These are phyloP conservation scores for Santalum album DNA, from an alignment of 164 flowering plant genomes.

Conservation along the genomic window DNA sequence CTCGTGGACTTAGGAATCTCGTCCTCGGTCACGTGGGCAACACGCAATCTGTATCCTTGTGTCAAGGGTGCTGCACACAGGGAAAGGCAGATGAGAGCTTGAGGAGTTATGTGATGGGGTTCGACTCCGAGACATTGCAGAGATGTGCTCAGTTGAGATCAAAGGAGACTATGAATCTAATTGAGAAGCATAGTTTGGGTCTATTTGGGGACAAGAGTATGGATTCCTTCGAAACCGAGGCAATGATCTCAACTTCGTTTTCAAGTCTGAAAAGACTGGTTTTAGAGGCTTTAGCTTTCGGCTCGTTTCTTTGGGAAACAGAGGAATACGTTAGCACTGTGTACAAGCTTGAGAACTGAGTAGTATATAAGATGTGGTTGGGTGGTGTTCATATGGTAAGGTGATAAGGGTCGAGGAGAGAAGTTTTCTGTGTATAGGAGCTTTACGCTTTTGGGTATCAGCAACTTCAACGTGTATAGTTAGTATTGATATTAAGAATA, in stretches of 20 bases:
- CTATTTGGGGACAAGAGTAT: constrained; percentile 48
- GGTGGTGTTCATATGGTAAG: background rate
- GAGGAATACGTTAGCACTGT: constrained; percentile 49
- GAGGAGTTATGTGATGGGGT: constrained; percentile 45
- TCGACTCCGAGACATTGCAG: constrained; percentile 52
- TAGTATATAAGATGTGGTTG: background rate
- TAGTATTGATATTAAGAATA: no score
- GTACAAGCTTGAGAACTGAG: constrained; percentile 45
- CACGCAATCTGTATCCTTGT: constrained; percentile 11
- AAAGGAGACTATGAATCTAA: constrained; percentile 48
- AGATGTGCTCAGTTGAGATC: constrained; percentile 61
- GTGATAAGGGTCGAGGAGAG: background rate
- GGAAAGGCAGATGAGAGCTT: constrained; percentile 21
- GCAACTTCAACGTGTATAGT: no score
- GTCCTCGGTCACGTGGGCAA: constrained; percentile 17
- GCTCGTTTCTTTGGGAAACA: constrained; percentile 75
- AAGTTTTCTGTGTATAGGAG: no score
- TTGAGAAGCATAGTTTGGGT: constrained; percentile 62
- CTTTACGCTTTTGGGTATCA: no score
- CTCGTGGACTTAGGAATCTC: constrained; percentile 18
- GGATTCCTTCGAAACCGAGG: constrained; percentile 23
- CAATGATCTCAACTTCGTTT: constrained; percentile 44
- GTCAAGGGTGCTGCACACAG: constrained; percentile 20
- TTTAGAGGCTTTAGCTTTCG: constrained; percentile 88
- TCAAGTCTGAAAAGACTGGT: constrained; percentile 69